Evolutionary conservation across 306 rosid species (phyloP).

Genomic region (Hylodesmum podocarpum): DNA sequence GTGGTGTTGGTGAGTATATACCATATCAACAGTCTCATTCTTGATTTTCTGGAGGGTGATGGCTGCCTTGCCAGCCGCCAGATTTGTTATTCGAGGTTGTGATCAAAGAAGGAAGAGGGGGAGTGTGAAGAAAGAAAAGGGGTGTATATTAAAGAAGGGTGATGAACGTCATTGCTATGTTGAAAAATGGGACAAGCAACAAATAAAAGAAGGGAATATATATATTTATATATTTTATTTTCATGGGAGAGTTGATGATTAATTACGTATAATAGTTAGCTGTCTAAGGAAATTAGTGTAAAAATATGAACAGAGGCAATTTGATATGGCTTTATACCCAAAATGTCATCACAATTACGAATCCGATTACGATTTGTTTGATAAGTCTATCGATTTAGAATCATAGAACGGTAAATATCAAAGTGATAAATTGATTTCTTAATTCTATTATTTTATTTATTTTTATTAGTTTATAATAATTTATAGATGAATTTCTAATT

Average conservation of each 20-base stretch:
- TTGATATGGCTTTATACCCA: conserved; percentile 10
- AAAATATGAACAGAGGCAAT: not conserved
- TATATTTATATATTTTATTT: too few species aligned
- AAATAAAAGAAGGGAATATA: not conserved
- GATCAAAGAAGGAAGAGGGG: not conserved
- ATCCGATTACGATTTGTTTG: not conserved
- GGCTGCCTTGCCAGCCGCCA: conserved; percentile 44
- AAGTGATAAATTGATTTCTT: too few species aligned
- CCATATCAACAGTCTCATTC: conserved; percentile 97
- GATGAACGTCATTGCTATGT: not conserved
- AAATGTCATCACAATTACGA: not conserved
- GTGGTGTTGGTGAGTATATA: conserved; percentile 24
- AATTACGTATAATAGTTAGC: too few species aligned
- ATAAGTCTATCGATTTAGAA: too few species aligned
- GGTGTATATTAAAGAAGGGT: not conserved
- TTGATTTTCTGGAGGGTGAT: conserved; percentile 74
- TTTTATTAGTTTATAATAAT: too few species aligned
- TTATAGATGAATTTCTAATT: too few species aligned
- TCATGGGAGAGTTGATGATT: too few species aligned
- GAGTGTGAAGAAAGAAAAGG: not conserved
- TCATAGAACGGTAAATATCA: too few species aligned
- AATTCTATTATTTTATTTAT: too few species aligned
- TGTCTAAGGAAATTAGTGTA: too few species aligned
- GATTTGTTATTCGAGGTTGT: conserved; percentile 6
- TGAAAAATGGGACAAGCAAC: not conserved